phyloP scores from a whole-genome alignment of 768 basidiomycete genomes.

The Hydnomerulius pinastri region DNA sequence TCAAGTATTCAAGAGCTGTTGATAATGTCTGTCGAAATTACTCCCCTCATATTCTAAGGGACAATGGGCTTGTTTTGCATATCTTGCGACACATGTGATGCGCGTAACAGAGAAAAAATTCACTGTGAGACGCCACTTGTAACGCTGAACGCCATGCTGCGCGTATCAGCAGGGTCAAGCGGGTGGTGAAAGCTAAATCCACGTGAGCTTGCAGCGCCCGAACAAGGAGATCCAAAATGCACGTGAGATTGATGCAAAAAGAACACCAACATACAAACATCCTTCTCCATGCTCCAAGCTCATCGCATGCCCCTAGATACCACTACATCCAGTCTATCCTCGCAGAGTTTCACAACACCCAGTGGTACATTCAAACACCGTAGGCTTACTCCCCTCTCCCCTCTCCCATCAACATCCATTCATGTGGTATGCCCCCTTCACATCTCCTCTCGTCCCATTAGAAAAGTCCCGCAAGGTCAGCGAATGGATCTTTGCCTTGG shows the following conservation, averaged over 20 bases:
- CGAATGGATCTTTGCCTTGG: constrained; percentile 76
- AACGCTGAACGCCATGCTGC: too few species aligned
- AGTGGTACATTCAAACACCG: neutral
- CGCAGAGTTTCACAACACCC: neutral
- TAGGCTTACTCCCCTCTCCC: neutral
- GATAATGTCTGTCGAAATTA: neutral
- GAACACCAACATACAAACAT: constrained; percentile 10
- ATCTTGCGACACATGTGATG: neutral
- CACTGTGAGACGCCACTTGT: too few species aligned
- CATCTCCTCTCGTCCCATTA: constrained; percentile 28
- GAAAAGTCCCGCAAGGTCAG: constrained; percentile 78
- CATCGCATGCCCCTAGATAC: neutral
- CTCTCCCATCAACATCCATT: neutral
- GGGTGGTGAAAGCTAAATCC: neutral
- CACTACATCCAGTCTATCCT: constrained; percentile 5
- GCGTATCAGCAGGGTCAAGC: too few species aligned
- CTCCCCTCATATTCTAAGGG: neutral
- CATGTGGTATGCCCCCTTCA: neutral
- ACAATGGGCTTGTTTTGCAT: neutral
- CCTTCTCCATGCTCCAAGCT: neutral
- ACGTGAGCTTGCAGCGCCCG: neutral
- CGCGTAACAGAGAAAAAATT: too few species aligned
- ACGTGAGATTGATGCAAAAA: constrained; percentile 11
- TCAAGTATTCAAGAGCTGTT: neutral
- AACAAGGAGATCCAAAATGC: neutral